Evolutionary conservation across 2,329 filamentous ascomycete species (phyloP).

Genomic region (Colletotrichum plurivorum): DNA sequence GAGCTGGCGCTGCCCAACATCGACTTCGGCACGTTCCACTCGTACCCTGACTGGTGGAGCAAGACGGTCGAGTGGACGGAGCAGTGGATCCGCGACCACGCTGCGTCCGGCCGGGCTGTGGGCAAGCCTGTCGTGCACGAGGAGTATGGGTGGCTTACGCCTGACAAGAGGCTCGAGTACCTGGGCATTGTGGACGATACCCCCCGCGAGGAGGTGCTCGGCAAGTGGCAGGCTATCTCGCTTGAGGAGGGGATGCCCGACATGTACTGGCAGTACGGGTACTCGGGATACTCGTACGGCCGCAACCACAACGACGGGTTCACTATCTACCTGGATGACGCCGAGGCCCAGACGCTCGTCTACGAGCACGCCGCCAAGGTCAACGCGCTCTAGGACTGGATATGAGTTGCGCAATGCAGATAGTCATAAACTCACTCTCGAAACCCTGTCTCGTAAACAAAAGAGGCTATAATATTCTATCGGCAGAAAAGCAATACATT

Average conservation of each 20-base stretch:
- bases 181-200: constrained; percentile 58
- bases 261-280: constrained; percentile 71
- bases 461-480: not conserved
- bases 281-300: constrained; percentile 64
- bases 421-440: too few relatives aligned
- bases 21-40: constrained; percentile 70
- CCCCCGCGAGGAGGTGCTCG: constrained; percentile 60
- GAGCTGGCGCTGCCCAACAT: constrained; percentile 63
- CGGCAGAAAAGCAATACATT: not conserved
- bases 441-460: too few relatives aligned
- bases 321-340: constrained; percentile 68
- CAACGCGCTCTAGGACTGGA: constrained; percentile 43
- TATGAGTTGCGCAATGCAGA: not conserved
- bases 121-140: constrained; percentile 69
- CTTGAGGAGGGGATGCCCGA: constrained; percentile 64
- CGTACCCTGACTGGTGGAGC: constrained; percentile 69
- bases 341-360: constrained; percentile 59
- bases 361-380: constrained; percentile 60
- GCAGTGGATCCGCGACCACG: constrained; percentile 70
- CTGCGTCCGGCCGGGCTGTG: constrained; percentile 54
- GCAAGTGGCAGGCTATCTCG: constrained; percentile 64
- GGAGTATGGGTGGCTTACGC: constrained; percentile 69
- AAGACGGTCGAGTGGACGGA: constrained; percentile 66
- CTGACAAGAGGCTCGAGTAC: constrained; percentile 62
- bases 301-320: constrained; percentile 70